A percentile compares a stretch with the other conserved stretches of the same genome.
phyloP scores from a whole-genome alignment of 2,329 filamentous ascomycete genomes.

The Camillea tinctor region DNA sequence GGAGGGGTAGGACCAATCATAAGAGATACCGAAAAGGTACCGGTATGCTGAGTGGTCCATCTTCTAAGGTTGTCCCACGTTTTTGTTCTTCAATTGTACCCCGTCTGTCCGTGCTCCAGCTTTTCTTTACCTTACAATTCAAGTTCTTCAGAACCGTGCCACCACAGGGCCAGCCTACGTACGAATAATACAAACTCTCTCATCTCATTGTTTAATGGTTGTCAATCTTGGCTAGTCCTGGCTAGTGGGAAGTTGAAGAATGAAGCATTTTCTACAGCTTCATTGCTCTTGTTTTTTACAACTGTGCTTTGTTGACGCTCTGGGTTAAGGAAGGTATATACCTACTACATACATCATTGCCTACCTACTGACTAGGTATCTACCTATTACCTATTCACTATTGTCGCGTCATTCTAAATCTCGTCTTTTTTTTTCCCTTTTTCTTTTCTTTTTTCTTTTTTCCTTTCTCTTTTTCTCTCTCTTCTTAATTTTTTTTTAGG shows the following conservation, averaged over 20 bases:
- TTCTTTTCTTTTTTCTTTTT: too few relatives aligned
- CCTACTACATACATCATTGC: neutral
- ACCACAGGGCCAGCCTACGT: conserved; percentile 3
- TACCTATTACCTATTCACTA: neutral
- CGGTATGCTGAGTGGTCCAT: neutral
- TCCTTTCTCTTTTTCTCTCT: too few relatives aligned
- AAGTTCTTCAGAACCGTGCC: neutral
- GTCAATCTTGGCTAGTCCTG: neutral
- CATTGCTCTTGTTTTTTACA: neutral
- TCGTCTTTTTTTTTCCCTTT: neutral
- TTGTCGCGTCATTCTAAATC: neutral
- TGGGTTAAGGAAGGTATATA: too few relatives aligned
- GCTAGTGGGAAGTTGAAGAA: neutral
- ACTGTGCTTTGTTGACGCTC: neutral
- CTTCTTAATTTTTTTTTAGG: neutral
- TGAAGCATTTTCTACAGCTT: conserved; percentile 10
- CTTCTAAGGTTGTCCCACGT: neutral
- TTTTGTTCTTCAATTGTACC: neutral
- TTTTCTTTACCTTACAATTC: neutral
- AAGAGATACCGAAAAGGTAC: neutral
- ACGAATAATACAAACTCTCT: neutral
- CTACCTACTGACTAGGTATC: neutral
- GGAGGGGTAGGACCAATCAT: neutral
- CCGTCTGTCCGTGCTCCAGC: neutral
- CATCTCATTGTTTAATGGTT: neutral